Conservation (phyloP, 2,329 filamentous ascomycete species). For the Aureobasidium mangrovei region DNA sequence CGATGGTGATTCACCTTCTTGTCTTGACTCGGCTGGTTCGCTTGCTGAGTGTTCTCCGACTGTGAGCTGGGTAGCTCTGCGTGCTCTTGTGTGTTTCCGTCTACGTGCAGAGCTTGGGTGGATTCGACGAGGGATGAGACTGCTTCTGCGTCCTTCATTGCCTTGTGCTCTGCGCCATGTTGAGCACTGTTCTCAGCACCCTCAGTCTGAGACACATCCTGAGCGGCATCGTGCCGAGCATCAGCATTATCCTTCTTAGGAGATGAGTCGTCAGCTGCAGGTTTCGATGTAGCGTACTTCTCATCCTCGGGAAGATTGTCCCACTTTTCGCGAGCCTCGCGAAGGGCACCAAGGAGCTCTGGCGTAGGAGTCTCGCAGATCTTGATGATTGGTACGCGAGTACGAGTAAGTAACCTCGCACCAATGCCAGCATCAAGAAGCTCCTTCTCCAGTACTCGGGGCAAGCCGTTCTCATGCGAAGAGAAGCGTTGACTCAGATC, state of each 20-base stretch:
- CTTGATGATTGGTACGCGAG: slow-evolving; percentile 80
- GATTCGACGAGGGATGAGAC: background rate
- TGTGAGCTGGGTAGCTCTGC: background rate
- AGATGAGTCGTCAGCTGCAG: slow-evolving; percentile 14
- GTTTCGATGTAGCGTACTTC: slow-evolving; percentile 27
- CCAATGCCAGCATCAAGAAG: slow-evolving; percentile 65
- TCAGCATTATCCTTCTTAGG: background rate
- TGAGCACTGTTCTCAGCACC: background rate
- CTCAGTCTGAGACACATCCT: background rate
- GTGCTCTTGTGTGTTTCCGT: background rate
- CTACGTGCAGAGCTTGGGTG: slow-evolving; percentile 4
- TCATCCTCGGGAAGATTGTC: slow-evolving; percentile 46
- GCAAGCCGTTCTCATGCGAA: slow-evolving; percentile 50
- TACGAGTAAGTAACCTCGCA: slow-evolving; percentile 66
- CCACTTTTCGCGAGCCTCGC: slow-evolving; percentile 62
- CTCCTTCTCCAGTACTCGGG: slow-evolving; percentile 64
- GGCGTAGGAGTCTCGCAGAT: slow-evolving; percentile 63
- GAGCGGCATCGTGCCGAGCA: background rate
- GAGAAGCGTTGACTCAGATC: slow-evolving; percentile 21
- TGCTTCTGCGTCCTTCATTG: background rate
- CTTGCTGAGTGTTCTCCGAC: background rate
- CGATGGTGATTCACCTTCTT: slow-evolving; percentile 13
- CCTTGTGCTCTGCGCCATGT: background rate
- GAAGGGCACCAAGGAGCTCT: slow-evolving; percentile 51
- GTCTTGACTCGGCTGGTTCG: background rate